These are phyloP conservation scores for Prunus yedoensis DNA, from an alignment of 331 rosid species.

Conservation along the genomic window DNA sequence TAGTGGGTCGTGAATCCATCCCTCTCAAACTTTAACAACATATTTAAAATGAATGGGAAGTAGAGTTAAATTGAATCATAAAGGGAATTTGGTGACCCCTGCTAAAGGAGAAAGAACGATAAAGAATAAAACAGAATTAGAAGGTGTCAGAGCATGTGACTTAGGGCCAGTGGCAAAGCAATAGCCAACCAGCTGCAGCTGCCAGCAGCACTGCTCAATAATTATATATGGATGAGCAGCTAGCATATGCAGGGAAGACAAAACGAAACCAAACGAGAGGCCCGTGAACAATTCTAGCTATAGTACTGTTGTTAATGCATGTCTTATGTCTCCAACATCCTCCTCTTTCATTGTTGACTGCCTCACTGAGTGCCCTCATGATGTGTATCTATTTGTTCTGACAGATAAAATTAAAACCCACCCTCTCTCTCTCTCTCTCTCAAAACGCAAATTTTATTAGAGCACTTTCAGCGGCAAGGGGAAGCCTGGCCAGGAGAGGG, in stretches of 20 bases:
- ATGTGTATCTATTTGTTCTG: neutral
- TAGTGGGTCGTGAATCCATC: too few relatives aligned
- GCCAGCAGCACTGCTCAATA: conserved; percentile 9
- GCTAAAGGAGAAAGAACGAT: conserved; percentile 27
- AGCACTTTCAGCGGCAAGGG: too few relatives aligned
- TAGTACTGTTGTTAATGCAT: neutral
- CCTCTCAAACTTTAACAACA: too few relatives aligned
- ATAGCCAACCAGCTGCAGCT: conserved; percentile 33
- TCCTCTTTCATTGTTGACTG: conserved; percentile 15
- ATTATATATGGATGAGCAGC: neutral
- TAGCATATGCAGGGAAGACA: conserved; percentile 25
- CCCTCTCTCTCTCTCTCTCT: too few relatives aligned
- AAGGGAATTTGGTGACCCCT: conserved; percentile 8
- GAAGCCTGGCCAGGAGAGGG: too few relatives aligned
- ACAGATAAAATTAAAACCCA: neutral
- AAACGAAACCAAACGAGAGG: conserved; percentile 40
- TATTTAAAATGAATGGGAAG: neutral
- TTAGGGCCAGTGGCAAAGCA: neutral
- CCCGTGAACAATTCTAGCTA: conserved; percentile 56
- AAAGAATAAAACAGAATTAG: conserved; percentile 41
- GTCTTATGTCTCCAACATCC: neutral
- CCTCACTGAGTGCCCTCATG: conserved; percentile 6
- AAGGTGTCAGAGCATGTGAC: conserved; percentile 67
- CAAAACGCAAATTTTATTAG: neutral
- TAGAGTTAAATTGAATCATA: neutral